phyloP scores from a whole-genome alignment of 176 grass and related monocot species.

The Oryza rufipogon region DNA sequence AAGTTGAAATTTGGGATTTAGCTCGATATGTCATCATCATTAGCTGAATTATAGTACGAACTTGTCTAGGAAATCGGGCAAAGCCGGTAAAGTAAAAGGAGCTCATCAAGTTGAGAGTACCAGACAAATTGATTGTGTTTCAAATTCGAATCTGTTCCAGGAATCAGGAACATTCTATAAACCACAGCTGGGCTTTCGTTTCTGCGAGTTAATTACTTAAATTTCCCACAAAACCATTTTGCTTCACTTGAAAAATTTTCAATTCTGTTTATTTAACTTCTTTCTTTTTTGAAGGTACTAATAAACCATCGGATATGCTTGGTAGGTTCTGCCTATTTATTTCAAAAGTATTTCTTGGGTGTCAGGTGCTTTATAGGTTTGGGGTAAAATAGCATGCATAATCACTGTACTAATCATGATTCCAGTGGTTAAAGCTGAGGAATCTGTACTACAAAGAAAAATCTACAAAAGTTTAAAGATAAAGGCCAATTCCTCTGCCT shows the following conservation, averaged over 20 bases:
- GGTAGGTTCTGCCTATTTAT: background rate
- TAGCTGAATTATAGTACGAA: background rate
- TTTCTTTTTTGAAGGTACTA: background rate
- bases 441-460: background rate
- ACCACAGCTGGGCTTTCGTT: background rate
- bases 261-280: background rate
- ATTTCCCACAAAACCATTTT: background rate
- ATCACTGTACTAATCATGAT: background rate
- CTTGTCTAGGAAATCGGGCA: background rate
- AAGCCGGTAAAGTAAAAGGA: background rate
- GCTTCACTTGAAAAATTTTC: background rate
- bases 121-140: background rate
- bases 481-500: background rate
- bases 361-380: background rate
- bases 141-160: background rate
- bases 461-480: background rate
- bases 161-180: background rate
- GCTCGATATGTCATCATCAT: conserved; percentile 2
- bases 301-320: background rate
- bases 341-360: background rate
- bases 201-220: background rate
- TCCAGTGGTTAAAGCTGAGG: background rate
- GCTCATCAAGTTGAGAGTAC: background rate
- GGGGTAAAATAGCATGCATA: background rate
- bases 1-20: background rate